Evolutionary conservation across 2,329 filamentous ascomycete genomes (phyloP), one percentile per base, ranked within the genome.

Genomic region (Penicillium digitatum): DNA sequence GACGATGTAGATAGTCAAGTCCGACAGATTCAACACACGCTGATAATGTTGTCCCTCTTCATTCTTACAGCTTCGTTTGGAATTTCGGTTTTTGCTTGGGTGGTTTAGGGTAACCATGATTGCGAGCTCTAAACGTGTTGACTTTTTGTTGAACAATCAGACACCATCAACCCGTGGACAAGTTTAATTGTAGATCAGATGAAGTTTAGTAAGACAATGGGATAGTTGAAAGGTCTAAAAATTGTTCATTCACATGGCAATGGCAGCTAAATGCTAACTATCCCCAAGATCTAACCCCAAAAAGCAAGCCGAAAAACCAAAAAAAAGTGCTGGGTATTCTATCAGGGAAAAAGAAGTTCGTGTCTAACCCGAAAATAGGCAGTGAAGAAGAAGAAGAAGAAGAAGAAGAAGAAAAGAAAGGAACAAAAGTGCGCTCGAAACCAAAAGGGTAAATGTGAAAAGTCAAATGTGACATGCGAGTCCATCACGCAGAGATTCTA

Each of bases 401-500:
- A 27, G 32, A 55, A 54, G 29, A n/a, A n/a, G n/a, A n/a, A 45
- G 18, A 37, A 49, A 6, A 42, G 31, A 34, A 35, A 46, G 38
- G 49, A 59, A 51, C 24, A 27, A 35, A 55, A 54, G 29, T 49
- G 54, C 62, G 62, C 62, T 64, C 53, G 52, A 62, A 63, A 55
- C 42, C 51, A 56, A 48, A 42, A 11, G 40, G 34, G 32, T 27
- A 40, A 52, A 53, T 43, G 20, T 48, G 3, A 39, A 38, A 37
- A 27, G 16, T 26, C 29, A 57, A 31, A 51, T 39, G 22, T 37
- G 37, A 49, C 18, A 44, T 47, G 51, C 37, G 29, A 54, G 44
- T 38, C 38, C 47, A 62, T 63, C 60, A 64, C 47, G 57, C 40
- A 58, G 47, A 43, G 45, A 54, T 57, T 53, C 58, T 59, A 61